Evolutionary conservation across 805 yeast genomes (phyloP), one percentile per base, ranked within the genome.

Genomic region (Torulaspora microellipsoides): DNA sequence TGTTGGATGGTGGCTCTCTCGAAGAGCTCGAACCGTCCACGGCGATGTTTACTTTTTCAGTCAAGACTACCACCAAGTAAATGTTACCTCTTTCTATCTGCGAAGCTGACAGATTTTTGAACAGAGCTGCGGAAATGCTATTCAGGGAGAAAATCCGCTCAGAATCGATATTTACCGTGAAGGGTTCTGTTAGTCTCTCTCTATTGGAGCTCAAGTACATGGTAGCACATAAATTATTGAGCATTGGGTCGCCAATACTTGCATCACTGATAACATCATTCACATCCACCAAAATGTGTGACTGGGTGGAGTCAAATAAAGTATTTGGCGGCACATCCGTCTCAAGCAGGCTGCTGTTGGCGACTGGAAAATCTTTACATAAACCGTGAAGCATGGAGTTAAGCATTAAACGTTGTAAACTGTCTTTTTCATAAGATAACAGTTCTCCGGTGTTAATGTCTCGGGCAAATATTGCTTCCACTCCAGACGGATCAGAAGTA

Each of bases 41-140:
- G 31, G 76, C 73, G 38, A 85, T 73, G 8, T 50, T 39, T 4
- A 58, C 40, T 36, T 77, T 80, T 61, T 88, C 95, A 6, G 85
- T 81, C 44, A 88, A 67, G 3, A 83, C 75, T 0, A 87, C 91
- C 31, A 83, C 95, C 51, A 88, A 70, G 55, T 81, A 88, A 30
- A 86, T 78, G 52, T 84, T 78, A 35, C 80, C 77, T 49, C 73
- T 73, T 42, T 76, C 78, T 32, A 80, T 76, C 36, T 76, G 70
- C 11, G 83, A 69, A 15, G 44, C 53, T 1, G 95, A 90, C 36
- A 88, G 75, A 54, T 87, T 83, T 55, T 80, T 75, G 62, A 87
- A 88, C 40, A 88, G 66, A 2, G 93, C 93, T 8, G 91, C 89
- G 35, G 89, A 78, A 29, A 86, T 71, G 52, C 79, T 81, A 46